Conservation (phyloP, 108 stramenopile genomes). For the Nannochloropsis granulata region DNA sequence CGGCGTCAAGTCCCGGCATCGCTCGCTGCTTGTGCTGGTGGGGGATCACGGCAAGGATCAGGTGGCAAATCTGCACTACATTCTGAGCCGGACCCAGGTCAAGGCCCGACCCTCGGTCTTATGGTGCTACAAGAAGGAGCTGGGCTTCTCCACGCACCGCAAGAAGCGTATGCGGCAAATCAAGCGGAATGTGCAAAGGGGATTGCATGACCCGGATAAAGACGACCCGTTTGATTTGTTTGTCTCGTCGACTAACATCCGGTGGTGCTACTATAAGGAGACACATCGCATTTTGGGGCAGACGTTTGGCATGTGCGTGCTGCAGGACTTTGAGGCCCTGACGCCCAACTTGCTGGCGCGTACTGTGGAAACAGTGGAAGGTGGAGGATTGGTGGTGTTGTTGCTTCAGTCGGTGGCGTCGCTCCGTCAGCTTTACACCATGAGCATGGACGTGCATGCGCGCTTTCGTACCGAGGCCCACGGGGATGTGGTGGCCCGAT, state of each 20-base stretch:
- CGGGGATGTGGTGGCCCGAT: conserved; percentile 58
- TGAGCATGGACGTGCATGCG: conserved; percentile 97
- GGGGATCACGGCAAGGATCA: conserved; percentile 98
- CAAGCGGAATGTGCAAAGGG: conserved; percentile 71
- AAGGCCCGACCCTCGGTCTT: conserved; percentile 69
- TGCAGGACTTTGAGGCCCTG: conserved; percentile 97
- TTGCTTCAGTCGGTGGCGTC: conserved; percentile 75
- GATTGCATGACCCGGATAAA: conserved; percentile 33
- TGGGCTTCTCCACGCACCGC: conserved; percentile 80
- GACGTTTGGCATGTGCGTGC: conserved; percentile 81
- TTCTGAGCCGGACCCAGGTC: conserved; percentile 59
- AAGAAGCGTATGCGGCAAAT: conserved; percentile 87
- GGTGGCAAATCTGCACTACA: conserved; percentile 82
- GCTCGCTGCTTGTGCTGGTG: conserved; percentile 80
- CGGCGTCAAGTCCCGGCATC: conserved; percentile 55
- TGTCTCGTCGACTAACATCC: conserved; percentile 73
- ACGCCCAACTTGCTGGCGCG: conserved; percentile 96
- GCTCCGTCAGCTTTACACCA: conserved; percentile 88
- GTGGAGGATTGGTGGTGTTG: conserved; percentile 92
- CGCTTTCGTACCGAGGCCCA: conserved; percentile 71
- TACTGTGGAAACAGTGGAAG: conserved; percentile 93
- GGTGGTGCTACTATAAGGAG: conserved; percentile 98
- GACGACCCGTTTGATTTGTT: conserved; percentile 96
- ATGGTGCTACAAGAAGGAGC: conserved; percentile 96
- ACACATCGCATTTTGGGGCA: conserved; percentile 84